These are phyloP conservation scores for Colletotrichum nymphaeae DNA, from an alignment of 2,329 filamentous ascomycete species.

Conservation along the genomic window DNA sequence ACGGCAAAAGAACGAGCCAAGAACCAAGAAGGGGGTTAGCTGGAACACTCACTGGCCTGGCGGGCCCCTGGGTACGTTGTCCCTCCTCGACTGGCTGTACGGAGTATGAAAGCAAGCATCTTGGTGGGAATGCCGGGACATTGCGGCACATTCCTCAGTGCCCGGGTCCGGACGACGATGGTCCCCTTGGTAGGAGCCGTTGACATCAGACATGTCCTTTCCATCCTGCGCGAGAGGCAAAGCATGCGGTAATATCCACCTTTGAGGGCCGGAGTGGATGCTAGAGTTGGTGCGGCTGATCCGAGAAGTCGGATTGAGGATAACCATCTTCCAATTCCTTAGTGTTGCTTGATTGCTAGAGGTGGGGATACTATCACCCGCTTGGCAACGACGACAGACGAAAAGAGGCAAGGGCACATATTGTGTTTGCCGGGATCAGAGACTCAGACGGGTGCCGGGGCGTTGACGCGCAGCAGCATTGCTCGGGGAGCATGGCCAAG, in stretches of 20 bases:
- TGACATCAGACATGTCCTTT: background rate
- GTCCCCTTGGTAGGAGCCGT: conserved; percentile 7
- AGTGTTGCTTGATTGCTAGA: background rate
- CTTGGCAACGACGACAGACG: background rate
- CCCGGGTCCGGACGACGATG: conserved; percentile 9
- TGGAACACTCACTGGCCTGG: background rate
- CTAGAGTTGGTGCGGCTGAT: background rate
- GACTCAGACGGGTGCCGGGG: background rate
- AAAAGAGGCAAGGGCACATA: background rate
- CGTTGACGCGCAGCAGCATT: conserved; percentile 12
- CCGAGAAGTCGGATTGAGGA: background rate
- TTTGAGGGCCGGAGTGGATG: background rate
- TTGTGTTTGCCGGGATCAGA: background rate
- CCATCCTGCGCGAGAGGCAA: background rate
- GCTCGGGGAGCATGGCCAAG: background rate
- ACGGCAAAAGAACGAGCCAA: background rate
- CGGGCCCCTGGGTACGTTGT: conserved; percentile 1
- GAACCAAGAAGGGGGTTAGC: background rate
- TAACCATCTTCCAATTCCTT: background rate
- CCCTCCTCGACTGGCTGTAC: background rate
- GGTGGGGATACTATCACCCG: background rate
- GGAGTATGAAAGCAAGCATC: conserved; percentile 4
- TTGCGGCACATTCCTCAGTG: conserved; percentile 35
- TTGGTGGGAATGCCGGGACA: conserved; percentile 35
- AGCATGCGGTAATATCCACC: background rate